phyloP scores from a whole-genome alignment of 169 alveolate genomes.

The Amoebophrya sp. region DNA sequence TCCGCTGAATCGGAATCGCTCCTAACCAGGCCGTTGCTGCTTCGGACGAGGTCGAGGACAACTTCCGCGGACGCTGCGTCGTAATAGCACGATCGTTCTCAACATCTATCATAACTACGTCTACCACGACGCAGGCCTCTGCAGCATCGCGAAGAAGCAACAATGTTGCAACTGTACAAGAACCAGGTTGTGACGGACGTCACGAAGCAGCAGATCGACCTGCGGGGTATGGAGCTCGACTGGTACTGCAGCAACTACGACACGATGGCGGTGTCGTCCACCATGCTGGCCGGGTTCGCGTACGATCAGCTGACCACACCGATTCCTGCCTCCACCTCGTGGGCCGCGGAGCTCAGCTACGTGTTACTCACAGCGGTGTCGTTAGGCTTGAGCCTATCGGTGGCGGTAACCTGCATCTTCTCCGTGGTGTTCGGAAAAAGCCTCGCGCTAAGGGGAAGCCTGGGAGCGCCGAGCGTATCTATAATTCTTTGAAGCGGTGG shows the following conservation, averaged over 20 bases:
- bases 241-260: slow-evolving; percentile 32
- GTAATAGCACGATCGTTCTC: no score
- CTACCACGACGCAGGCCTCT: no score
- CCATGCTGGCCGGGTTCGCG: slow-evolving; percentile 32
- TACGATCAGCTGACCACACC: slow-evolving; percentile 20
- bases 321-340: slow-evolving; percentile 19
- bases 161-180: slow-evolving; percentile 32
- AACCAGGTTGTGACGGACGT: slow-evolving; percentile 33
- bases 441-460: slow-evolving; percentile 28
- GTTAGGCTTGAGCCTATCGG: slow-evolving; percentile 25
- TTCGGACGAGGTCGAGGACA: no score
- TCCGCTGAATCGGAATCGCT: no score
- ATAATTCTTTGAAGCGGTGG: no score
- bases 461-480: slow-evolving; percentile 17
- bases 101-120: no score
- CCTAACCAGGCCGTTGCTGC: no score
- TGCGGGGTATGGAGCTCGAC: slow-evolving; percentile 31
- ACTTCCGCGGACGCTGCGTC: no score
- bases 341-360: slow-evolving; percentile 12
- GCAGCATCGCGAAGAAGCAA: no score
- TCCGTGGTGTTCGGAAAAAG: slow-evolving; percentile 33
- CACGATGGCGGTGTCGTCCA: slow-evolving; percentile 20
- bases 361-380: slow-evolving; percentile 12
- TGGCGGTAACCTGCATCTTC: slow-evolving; percentile 21
- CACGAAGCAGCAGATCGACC: slow-evolving; percentile 27